Evolutionary conservation across 2,329 filamentous ascomycete species (phyloP).

Genomic region (Coniochaeta hoffmannii): DNA sequence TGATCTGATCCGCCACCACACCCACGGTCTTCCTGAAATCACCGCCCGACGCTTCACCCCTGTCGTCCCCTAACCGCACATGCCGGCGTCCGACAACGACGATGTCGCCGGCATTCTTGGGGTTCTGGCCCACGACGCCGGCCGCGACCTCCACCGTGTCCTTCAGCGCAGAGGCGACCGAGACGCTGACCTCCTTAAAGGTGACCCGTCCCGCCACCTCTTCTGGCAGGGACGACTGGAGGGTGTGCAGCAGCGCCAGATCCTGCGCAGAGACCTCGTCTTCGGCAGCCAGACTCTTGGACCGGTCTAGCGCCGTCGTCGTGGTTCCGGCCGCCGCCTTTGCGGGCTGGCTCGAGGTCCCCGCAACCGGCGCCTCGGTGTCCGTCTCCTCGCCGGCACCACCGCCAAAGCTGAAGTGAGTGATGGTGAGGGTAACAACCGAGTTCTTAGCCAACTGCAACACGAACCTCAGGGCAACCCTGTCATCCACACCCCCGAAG

Average conservation of each 20-base stretch:
- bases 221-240: conserved; percentile 24
- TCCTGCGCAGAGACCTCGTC: conserved; percentile 26
- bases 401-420: conserved; percentile 43
- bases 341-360: neutral
- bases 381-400: conserved; percentile 15
- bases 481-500: conserved; percentile 77
- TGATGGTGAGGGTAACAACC: conserved; percentile 70
- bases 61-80: conserved; percentile 18
- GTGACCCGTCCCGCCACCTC: conserved; percentile 24
- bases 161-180: conserved; percentile 28
- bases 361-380: conserved; percentile 6
- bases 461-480: conserved; percentile 69
- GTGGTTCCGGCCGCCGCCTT: conserved; percentile 9
- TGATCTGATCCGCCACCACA: conserved; percentile 51
- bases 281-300: conserved; percentile 3
- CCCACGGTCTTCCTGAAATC: conserved; percentile 48
- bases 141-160: conserved; percentile 47
- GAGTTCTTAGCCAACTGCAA: conserved; percentile 77
- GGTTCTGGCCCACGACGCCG: conserved; percentile 50
- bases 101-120: conserved; percentile 63
- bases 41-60: conserved; percentile 9
- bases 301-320: conserved; percentile 1
- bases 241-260: conserved; percentile 23
- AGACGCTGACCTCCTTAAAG: conserved; percentile 43
- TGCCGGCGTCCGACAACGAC: conserved; percentile 57